Conservation (phyloP, 2,329 filamentous ascomycete species). For the Neofusicoccum kwambonambiense region DNA sequence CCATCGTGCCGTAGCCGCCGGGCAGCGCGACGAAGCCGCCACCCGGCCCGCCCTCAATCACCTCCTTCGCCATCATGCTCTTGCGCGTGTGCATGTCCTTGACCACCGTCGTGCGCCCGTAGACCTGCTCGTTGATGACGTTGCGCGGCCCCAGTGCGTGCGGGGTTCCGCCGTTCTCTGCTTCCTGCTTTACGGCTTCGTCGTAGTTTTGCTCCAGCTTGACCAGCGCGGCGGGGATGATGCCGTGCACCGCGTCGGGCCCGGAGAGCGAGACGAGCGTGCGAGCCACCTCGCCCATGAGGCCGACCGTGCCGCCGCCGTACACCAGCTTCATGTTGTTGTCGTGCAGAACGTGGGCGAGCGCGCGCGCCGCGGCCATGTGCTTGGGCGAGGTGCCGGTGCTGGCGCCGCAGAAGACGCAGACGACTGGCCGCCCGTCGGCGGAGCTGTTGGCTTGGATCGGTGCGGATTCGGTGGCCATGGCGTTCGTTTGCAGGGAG, state of each 20-base stretch:
- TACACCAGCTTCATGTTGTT: slow-evolving; percentile 85
- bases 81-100: slow-evolving; percentile 96
- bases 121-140: slow-evolving; percentile 61
- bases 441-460: slow-evolving; percentile 20
- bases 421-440: slow-evolving; percentile 64
- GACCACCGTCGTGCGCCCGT: slow-evolving; percentile 84
- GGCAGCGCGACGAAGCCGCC: slow-evolving; percentile 85
- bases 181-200: slow-evolving; percentile 40
- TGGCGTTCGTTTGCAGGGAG: slow-evolving; percentile 20
- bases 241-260: slow-evolving; percentile 80
- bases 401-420: slow-evolving; percentile 90
- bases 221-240: slow-evolving; percentile 85
- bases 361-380: slow-evolving; percentile 71
- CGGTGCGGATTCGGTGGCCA: slow-evolving; percentile 21
- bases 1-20: slow-evolving; percentile 91
- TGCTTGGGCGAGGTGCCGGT: slow-evolving; percentile 71
- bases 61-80: slow-evolving; percentile 72
- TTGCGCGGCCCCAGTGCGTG: slow-evolving; percentile 41
- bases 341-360: slow-evolving; percentile 71
- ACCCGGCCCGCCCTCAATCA: slow-evolving; percentile 76
- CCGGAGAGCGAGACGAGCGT: slow-evolving; percentile 82
- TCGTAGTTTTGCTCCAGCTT: slow-evolving; percentile 69
- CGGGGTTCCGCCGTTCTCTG: slow-evolving; percentile 21
- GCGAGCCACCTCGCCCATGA: slow-evolving; percentile 92
- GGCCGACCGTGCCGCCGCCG: slow-evolving; percentile 87